These are phyloP conservation scores for Ogataea thermomethanolica DNA, from an alignment of 805 yeast genomes.

Conservation along the genomic window DNA sequence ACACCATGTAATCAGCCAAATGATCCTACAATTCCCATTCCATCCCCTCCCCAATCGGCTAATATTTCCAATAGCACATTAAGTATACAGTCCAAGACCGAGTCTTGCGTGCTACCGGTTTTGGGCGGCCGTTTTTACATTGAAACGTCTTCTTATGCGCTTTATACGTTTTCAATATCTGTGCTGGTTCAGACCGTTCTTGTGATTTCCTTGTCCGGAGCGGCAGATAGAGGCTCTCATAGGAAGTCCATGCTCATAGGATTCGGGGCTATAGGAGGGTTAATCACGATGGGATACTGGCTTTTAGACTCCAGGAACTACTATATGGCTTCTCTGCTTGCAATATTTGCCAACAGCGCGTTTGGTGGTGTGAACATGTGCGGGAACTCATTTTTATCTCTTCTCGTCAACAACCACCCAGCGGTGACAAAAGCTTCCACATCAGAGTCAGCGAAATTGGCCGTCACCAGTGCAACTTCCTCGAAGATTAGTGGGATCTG, in stretches of 20 bases:
- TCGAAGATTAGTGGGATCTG: constrained; percentile 63
- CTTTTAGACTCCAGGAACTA: constrained; percentile 39
- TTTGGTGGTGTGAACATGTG: constrained; percentile 79
- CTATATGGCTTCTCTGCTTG: constrained; percentile 49
- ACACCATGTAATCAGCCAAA: constrained; percentile 45
- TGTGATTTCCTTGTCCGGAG: constrained; percentile 71
- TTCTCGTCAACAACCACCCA: constrained; percentile 45
- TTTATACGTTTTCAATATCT: constrained; percentile 69
- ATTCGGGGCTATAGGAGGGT: constrained; percentile 59
- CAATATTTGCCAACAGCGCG: constrained; percentile 61
- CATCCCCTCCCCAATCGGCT: constrained; percentile 26
- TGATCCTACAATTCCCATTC: constrained; percentile 32
- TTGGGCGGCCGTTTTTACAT: constrained; percentile 39
- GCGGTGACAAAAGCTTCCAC: constrained; percentile 3
- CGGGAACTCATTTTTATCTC: constrained; percentile 71
- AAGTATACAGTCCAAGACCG: constrained; percentile 3
- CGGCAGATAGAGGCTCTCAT: constrained; percentile 60
- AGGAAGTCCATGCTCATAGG: constrained; percentile 52
- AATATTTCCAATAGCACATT: constrained; percentile 1
- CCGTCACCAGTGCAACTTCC: constrained; percentile 37
- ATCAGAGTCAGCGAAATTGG: constrained; percentile 8
- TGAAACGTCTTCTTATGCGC: constrained; percentile 70
- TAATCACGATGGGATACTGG: constrained; percentile 47
- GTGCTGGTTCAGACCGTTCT: constrained; percentile 68
- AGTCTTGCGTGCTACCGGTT: constrained; percentile 34